Base-by-base conservation (phyloP, 192 early-diverging fungal species). In the Gonapodya prolifera region DNA sequence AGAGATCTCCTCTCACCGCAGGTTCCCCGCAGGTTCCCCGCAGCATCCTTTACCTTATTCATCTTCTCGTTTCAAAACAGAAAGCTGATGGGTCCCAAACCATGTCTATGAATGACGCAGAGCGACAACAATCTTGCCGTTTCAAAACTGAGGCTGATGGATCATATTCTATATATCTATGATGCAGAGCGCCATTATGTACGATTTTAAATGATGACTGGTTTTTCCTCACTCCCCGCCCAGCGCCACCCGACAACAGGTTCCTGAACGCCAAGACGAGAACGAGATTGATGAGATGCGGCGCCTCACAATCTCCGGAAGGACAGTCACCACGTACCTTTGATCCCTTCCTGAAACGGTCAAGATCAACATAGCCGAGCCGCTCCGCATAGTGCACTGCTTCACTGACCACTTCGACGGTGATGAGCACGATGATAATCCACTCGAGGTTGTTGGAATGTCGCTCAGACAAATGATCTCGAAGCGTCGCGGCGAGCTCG, bases 391-490 rank as follows among this genome's bases (percentile, higher is more conserved):
- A 77, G 30, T 73, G 76, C 0, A 82, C 34, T 17, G 76, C 77
- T 35, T 81, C 80, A 70, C 71, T 76, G 33, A 79, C 30, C 28
- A 82, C 77, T 70, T 82, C 81, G 17, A 82, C 80, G 36, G 79
- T 34, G 69, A 82, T 82, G 28, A 82, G 30, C 1, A 79, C 30
- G 73, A 82, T 82, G 45, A 82, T 82, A 35, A 82, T 80, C 82
- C 82, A 82, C 70, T 82, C 82, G n/a, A 82, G 77, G 29, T 81
- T 82, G 33, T 78, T 76, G 34, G 78, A 78, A 77, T 90, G 89
- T 77, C 86, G 79, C 74, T 89, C 86, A 75, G 85, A 83, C 75
- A 89, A 76, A 70, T 89, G 85, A 32, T 84, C 87, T 70, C 83
- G 35, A 23, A 90, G 75, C 8, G 89, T 82, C 34, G 86, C 83